Conservation (phyloP, 1,139 yeast genomes). For the Suhomyces terraborum region DNA sequence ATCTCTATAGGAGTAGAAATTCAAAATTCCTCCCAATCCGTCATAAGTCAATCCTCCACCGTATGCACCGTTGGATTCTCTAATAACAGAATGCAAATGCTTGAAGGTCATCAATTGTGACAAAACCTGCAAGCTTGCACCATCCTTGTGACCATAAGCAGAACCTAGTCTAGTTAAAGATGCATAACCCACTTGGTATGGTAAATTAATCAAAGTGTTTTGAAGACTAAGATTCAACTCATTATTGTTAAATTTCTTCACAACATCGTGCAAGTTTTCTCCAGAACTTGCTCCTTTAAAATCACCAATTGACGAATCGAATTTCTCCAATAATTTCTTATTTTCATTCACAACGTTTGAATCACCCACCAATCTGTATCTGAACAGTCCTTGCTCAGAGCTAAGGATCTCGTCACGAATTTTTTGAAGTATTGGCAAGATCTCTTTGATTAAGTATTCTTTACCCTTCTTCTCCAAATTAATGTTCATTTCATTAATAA, state of each 20-base stretch:
- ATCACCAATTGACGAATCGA: constrained; percentile 25
- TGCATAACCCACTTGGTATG: constrained; percentile 87
- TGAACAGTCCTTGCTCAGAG: constrained; percentile 33
- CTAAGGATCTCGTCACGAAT: constrained; percentile 51
- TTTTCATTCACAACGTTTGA: constrained; percentile 40
- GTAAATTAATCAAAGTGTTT: constrained; percentile 62
- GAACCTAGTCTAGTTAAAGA: constrained; percentile 72
- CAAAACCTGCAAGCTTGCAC: constrained; percentile 82
- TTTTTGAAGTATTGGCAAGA: constrained; percentile 64
- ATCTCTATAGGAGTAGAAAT: constrained; percentile 89
- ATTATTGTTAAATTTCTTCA: constrained; percentile 14
- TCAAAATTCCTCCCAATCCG: constrained; percentile 77
- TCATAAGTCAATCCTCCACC: constrained; percentile 92
- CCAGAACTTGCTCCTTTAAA: constrained; percentile 6
- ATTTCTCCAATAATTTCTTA: constrained; percentile 41
- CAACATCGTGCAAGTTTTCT: constrained; percentile 8
- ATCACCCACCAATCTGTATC: constrained; percentile 64
- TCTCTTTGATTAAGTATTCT: constrained; percentile 49
- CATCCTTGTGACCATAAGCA: constrained; percentile 67
- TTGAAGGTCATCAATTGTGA: constrained; percentile 81
- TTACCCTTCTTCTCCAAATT: constrained; percentile 54
- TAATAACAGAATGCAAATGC: constrained; percentile 81
- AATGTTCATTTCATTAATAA: constrained; percentile 61
- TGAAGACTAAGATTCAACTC: constrained; percentile 14
- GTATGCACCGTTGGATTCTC: constrained; percentile 97